Conservation (phyloP, 2,329 filamentous ascomycete genomes). For the Cryphonectria radicalis region DNA sequence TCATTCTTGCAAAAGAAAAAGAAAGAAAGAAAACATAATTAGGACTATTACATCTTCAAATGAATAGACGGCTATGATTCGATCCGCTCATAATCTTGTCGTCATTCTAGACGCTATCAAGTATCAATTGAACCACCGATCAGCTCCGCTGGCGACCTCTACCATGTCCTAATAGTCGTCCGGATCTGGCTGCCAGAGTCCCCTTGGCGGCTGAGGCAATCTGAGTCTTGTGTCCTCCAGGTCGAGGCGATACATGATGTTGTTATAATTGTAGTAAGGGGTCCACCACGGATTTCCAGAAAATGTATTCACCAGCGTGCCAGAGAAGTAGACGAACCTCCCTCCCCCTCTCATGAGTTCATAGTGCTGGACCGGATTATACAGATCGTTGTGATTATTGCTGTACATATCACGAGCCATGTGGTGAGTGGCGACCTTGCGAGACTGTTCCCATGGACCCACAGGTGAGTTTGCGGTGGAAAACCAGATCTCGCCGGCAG, state of each 20-base stretch:
- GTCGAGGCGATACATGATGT: constrained; percentile 30
- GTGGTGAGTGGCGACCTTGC: constrained; percentile 28
- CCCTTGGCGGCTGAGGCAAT: constrained; percentile 14
- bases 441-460: constrained; percentile 23
- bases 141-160: not conserved
- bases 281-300: constrained; percentile 26
- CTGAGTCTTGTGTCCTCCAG: constrained; percentile 18
- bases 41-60: too few relatives aligned
- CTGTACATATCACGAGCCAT: constrained; percentile 21
- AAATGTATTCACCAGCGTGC: constrained; percentile 28
- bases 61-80: too few relatives aligned
- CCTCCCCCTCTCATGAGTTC: constrained; percentile 25
- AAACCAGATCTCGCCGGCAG: constrained; percentile 27
- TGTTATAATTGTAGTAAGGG: constrained; percentile 30
- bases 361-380: constrained; percentile 28
- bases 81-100: too few relatives aligned
- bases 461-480: constrained; percentile 23
- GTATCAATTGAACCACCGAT: not conserved
- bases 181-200: constrained; percentile 19
- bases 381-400: constrained; percentile 27
- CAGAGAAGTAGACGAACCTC: constrained; percentile 26
- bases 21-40: not conserved
- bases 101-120: too few relatives aligned
- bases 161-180: not conserved
- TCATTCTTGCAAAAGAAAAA: not conserved